Conservation (phyloP, 352 stramenopile species). For the Phytophthora rubi region DNA sequence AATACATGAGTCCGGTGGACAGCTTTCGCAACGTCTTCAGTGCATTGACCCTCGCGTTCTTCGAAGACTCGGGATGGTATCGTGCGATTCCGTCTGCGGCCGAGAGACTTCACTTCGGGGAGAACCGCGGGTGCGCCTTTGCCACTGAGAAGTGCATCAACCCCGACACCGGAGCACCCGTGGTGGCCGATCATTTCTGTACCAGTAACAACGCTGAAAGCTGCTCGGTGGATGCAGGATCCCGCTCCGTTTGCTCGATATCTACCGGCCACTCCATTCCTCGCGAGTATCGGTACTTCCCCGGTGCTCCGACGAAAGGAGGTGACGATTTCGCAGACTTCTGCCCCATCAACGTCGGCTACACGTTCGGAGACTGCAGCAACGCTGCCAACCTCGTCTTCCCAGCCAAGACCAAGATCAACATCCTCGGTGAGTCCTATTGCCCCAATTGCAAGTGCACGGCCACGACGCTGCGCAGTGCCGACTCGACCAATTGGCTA, state of each 20-base stretch:
- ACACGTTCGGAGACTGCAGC: slow-evolving; percentile 70
- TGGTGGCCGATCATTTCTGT: slow-evolving; percentile 71
- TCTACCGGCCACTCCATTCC: slow-evolving; percentile 53
- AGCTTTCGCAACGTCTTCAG: slow-evolving; percentile 82
- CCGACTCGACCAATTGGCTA: slow-evolving; percentile 62
- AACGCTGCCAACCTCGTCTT: slow-evolving; percentile 58
- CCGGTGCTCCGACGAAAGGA: slow-evolving; percentile 46
- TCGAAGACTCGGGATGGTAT: slow-evolving; percentile 88
- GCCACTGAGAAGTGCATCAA: slow-evolving; percentile 74
- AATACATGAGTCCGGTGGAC: slow-evolving; percentile 83
- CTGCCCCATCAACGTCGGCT: slow-evolving; percentile 81
- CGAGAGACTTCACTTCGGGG: slow-evolving; percentile 73
- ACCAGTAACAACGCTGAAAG: slow-evolving; percentile 60
- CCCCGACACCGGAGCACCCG: slow-evolving; percentile 46
- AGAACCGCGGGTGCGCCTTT: slow-evolving; percentile 68
- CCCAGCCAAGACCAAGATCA: slow-evolving; percentile 57
- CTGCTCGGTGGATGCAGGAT: slow-evolving; percentile 77
- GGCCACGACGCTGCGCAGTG: slow-evolving; percentile 64
- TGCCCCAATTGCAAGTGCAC: slow-evolving; percentile 78
- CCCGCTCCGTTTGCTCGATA: slow-evolving; percentile 71
- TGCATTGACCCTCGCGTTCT: slow-evolving; percentile 78
- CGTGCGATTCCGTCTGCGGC: slow-evolving; percentile 55
- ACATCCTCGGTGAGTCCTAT: slow-evolving; percentile 83
- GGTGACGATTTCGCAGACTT: slow-evolving; percentile 76
- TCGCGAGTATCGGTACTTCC: slow-evolving; percentile 68